Base-by-base conservation (phyloP, 352 stramenopile genomes). In the Globisporangium middletonii region DNA sequence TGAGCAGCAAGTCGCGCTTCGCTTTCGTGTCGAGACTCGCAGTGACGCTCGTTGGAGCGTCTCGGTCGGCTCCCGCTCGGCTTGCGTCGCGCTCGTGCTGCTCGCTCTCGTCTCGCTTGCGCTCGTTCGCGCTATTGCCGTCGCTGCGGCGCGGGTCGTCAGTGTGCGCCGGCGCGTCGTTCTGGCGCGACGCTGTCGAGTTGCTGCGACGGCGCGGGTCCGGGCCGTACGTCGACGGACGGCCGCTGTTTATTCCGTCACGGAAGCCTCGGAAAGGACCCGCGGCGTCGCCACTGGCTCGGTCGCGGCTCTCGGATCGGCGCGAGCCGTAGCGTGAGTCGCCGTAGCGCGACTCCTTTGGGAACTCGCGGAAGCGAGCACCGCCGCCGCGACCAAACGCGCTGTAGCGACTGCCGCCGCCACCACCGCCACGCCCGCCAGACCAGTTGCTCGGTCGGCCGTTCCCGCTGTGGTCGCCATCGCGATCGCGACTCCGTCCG, bases 261-360 rank as follows among this genome's bases (percentile, higher is more conserved):
- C 71, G 68, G 15, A 68, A 57, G 18, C 27, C 41, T 58, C 62
- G 12, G 46, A 48, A 18, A 47, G n/a, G 19, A 33, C 38, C 13
- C 37, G 19, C 30, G n/a, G 49, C 37, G 18, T 80, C 72, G 11
- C 53, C 68, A 45, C 63, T 70, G 12, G 54, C 50, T 67, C 75
- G 64, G 41, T 85, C 75, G 69, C 72, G 56, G 53, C 72, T 85
- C 15, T 64, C 67, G 0, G 75, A 85, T 12, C 75, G 61, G 16
- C 60, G 56, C 23, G 42, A 44, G 57, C n/a, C 48, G 56, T 59
- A 77, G 55, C 41, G 57, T 35, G 12, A 26, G 56, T 81, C 74
- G 0, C 64, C 50, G 30, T 62, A 56, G 7, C 27, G 16, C 8
- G 33, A 54, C 11, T 79, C 68, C 35, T 75, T 75, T 4, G 65